phyloP scores from a whole-genome alignment of 176 grass and related monocot genomes.

The Aegilops bicornis region DNA sequence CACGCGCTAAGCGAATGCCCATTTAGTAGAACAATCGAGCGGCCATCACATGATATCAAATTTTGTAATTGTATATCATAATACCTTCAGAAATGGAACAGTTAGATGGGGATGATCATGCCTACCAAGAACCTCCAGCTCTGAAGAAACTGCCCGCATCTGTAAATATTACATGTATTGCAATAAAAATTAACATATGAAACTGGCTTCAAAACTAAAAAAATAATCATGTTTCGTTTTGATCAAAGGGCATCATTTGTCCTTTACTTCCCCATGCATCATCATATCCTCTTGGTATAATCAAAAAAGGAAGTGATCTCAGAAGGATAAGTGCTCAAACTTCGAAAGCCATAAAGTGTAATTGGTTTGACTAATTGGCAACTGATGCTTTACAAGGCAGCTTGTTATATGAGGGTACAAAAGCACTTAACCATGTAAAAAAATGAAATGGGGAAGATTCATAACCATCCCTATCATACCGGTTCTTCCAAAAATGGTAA shows the following conservation, averaged over 20 bases:
- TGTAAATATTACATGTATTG: constrained; percentile 43
- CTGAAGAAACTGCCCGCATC: constrained; percentile 85
- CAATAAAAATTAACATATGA: neutral
- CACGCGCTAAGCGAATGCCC: constrained; percentile 11
- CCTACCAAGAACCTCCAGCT: constrained; percentile 88
- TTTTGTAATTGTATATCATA: constrained; percentile 17
- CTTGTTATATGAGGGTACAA: constrained; percentile 1
- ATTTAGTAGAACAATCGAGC: constrained; percentile 20
- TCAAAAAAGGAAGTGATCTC: neutral
- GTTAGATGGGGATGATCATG: constrained; percentile 90
- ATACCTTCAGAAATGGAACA: constrained; percentile 92
- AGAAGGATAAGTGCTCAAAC: neutral
- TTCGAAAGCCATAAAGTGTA: constrained; percentile 12
- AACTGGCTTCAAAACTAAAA: constrained; percentile 3
- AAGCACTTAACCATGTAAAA: neutral
- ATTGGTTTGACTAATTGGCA: neutral
- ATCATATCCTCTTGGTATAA: neutral
- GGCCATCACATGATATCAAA: constrained; percentile 28
- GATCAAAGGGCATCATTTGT: constrained; percentile 10
- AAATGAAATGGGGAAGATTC: constrained; percentile 27
- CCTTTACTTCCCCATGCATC: neutral
- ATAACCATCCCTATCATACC: constrained; percentile 48
- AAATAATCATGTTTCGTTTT: constrained; percentile 8
- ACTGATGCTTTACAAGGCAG: neutral
- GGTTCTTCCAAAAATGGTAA: constrained; percentile 93